Base-by-base conservation (phyloP, 108 stramenopile genomes). In the Fragilariopsis cylindrus region DNA sequence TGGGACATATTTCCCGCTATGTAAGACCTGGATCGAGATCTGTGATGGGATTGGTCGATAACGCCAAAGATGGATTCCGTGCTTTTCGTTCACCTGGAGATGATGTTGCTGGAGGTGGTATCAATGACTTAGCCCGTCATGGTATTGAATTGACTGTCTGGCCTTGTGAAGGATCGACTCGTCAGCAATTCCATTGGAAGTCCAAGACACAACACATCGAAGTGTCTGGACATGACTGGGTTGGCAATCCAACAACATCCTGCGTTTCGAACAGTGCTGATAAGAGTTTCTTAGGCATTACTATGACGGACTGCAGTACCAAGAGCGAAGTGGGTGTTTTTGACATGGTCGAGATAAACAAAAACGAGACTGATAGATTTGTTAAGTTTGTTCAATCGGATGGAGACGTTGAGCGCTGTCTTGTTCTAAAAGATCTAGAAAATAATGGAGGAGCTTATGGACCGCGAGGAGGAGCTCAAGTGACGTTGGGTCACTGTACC, bases 121-220 rank as follows among this genome's bases (percentile, higher is more conserved):
- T 86, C 21, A 93, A 93, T 66, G 88, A 93, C 78, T 67, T 90
- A 46, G 95, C 92, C 55, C 83, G 88, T n/a, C 57, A 75, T 44
- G 95, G 92, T n/a, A 79, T 96, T 15, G 95, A 96, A 60, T 68
- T 90, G 16, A 93, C 95, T 15, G 58, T 88, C 12, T 93, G 89
- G 89, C 92, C 92, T 9, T 96, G 95, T 74, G 92, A 96, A 75
- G 95, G 95, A n/a, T 91, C 92, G 2, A 92, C 91, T 8, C 74
- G 94, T 71, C 94, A 96, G 71, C 65, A 83, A 65, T 92, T 90
- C 77, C 63, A 64, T 6, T 73, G 84, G 52, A 77, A 88, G 47
- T 76, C 74, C 4, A 78, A 84, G 16, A 69, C 82, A 43, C 80
- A 75, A 0, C 58, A 9, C 21, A 71, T 92, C 49, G 69, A 81